Evolutionary conservation across 2,329 filamentous ascomycete genomes (phyloP), one percentile per base, ranked within the genome.

Genomic region (Cadophora sp.): DNA sequence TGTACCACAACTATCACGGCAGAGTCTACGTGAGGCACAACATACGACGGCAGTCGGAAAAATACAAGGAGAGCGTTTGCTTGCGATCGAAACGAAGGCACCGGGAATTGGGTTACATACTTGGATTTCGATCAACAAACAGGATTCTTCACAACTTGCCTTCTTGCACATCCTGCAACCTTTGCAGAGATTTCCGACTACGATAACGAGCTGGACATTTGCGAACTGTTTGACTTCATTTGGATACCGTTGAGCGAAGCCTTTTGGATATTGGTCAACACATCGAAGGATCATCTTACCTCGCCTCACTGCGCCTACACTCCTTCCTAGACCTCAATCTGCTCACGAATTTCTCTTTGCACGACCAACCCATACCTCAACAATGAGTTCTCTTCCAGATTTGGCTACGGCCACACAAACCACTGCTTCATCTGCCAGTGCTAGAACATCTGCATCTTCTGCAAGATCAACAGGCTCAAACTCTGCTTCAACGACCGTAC

Each of bases 391-490:
- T 40, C 62, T 64, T 24, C 62, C 50, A 22, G 37, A 64, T 12
- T 29, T 64, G 29, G 56, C 69, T 14, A 62, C 63, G 31, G 58
- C 61, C 62, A 67, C 66, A 40, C 26, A 62, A 73, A 26, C 74
- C 16, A 68, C 73, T 34, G 68, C 73, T 22, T 68, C 78, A 19
- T 72, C 73, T 14, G 61, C 73, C 50, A 71, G 73, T 8, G 75
- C 71, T 64, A 63, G 66, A 53, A 67, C 69, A 14, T 59, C 68
- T 40, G 69, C 69, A n/a, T 69, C 72, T 27, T 26, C 55, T 19
- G 26, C 64, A 6, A 22, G 55, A 34, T 73, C 71, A 48, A 73
- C 74, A 9, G 67, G 62, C 16, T 50, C 68, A 37, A 60, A 56
- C 24, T 19, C 29, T 16, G 43, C 68, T 53, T 63, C 68, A 14